These are phyloP conservation scores for Filobasidium uniguttulatum DNA, from an alignment of 1,284 basidiomycete species.

Conservation along the genomic window DNA sequence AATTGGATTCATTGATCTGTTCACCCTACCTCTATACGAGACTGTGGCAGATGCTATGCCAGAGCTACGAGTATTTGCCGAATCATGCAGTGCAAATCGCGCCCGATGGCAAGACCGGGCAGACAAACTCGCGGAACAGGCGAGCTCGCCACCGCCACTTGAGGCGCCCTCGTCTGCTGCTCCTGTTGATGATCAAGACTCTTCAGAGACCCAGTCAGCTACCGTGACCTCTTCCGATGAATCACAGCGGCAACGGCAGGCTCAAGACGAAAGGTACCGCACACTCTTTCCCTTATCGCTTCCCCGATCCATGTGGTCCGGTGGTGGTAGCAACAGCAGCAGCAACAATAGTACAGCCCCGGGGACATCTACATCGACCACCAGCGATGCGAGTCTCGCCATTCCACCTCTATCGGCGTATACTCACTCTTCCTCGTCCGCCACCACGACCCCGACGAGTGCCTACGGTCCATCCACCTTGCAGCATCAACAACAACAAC, in stretches of 20 bases:
- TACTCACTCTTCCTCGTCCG: no score
- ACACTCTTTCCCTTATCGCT: background rate
- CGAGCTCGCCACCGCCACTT: background rate
- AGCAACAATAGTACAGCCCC: no score
- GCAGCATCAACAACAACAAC: no score
- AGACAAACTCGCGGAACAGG: slow-evolving; percentile 17
- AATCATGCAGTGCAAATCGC: slow-evolving; percentile 53
- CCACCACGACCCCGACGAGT: no score
- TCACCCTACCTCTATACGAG: slow-evolving; percentile 68
- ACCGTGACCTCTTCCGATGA: background rate
- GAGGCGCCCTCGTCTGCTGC: background rate
- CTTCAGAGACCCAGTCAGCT: background rate
- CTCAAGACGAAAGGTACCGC: no score
- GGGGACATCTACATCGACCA: no score
- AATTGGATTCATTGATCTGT: slow-evolving; percentile 74
- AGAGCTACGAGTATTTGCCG: slow-evolving; percentile 53
- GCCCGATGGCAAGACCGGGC: slow-evolving; percentile 49
- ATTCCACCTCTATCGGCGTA: no score
- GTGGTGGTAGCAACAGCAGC: background rate
- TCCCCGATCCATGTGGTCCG: background rate
- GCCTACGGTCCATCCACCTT: background rate
- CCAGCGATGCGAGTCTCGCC: no score
- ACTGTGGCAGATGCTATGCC: slow-evolving; percentile 58
- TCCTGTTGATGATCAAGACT: no score
- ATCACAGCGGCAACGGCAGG: no score